Percentiles rank a stretch among this genome's conserved stretches.
phyloP scores from a whole-genome alignment of 169 alveolate species.

The Eimeria tenella region DNA sequence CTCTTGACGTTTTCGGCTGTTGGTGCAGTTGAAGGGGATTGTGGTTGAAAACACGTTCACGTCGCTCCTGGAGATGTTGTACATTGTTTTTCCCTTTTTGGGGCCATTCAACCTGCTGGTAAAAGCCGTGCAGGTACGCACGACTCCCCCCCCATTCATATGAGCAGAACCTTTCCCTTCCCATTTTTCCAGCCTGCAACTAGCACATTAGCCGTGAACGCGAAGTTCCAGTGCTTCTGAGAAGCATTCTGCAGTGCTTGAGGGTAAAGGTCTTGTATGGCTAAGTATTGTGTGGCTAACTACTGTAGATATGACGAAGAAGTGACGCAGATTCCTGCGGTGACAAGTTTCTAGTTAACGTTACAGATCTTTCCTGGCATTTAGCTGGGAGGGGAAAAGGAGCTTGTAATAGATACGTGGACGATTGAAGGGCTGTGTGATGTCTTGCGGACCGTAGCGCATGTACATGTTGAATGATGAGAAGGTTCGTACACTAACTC shows the following conservation, averaged over 20 bases:
- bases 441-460: constrained; percentile 14
- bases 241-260: no score
- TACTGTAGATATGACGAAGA: no score
- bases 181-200: no score
- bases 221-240: no score
- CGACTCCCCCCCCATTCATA: neutral
- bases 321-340: no score
- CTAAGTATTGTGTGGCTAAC: no score
- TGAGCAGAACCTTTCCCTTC: neutral
- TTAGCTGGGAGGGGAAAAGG: no score
- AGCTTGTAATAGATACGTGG: no score
- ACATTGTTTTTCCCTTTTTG: constrained; percentile 80
- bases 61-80: constrained; percentile 82
- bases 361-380: no score
- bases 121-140: constrained; percentile 65
- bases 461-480: constrained; percentile 61
- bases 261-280: no score
- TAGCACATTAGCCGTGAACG: neutral
- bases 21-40: constrained; percentile 81
- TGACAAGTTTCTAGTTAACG: no score
- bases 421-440: no score
- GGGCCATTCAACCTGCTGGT: constrained; percentile 67
- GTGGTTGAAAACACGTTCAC: constrained; percentile 89
- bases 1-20: neutral
- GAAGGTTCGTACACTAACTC: constrained; percentile 45